Conservation (phyloP, 306 rosid genomes). For the Hippophae rhamnoides region DNA sequence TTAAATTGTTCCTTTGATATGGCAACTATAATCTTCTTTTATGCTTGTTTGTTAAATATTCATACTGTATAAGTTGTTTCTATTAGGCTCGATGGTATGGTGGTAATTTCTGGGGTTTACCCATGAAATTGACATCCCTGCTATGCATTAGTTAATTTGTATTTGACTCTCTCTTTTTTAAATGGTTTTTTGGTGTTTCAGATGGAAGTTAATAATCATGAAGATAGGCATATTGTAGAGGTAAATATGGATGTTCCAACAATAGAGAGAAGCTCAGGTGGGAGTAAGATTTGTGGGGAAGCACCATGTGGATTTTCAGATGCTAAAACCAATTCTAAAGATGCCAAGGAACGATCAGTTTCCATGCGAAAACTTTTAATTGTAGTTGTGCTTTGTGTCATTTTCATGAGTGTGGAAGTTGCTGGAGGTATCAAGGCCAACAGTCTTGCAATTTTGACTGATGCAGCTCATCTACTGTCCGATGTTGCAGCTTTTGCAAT, state of each 20-base stretch:
- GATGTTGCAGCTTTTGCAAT: slow-evolving; percentile 65
- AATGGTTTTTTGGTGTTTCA: slow-evolving; percentile 14
- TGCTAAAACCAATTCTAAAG: slow-evolving; percentile 34
- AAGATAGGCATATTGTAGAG: slow-evolving; percentile 33
- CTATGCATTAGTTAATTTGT: background rate
- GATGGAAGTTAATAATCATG: slow-evolving; percentile 45
- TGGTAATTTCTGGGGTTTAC: background rate
- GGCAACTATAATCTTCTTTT: too few species aligned
- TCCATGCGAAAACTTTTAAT: slow-evolving; percentile 45
- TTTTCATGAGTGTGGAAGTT: slow-evolving; percentile 53
- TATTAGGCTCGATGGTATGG: background rate
- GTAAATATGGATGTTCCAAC: slow-evolving; percentile 32
- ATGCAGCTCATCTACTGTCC: slow-evolving; percentile 51
- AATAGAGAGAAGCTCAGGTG: slow-evolving; percentile 17
- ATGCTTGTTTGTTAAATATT: too few species aligned
- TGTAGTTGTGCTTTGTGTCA: slow-evolving; percentile 40
- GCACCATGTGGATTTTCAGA: slow-evolving; percentile 52
- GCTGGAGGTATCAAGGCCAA: slow-evolving; percentile 51
- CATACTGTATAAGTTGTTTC: background rate
- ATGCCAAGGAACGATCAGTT: slow-evolving; percentile 38
- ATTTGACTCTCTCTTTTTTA: background rate
- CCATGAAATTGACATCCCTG: background rate
- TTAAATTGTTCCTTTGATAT: too few species aligned
- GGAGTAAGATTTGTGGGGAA: slow-evolving; percentile 44
- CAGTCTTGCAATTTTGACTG: slow-evolving; percentile 63